A percentile compares a stretch with the other conserved stretches of the same genome.
Evolutionary conservation across 1,284 basidiomycete genomes (phyloP).

Genomic region (Apiotrichum veenhuisii): DNA sequence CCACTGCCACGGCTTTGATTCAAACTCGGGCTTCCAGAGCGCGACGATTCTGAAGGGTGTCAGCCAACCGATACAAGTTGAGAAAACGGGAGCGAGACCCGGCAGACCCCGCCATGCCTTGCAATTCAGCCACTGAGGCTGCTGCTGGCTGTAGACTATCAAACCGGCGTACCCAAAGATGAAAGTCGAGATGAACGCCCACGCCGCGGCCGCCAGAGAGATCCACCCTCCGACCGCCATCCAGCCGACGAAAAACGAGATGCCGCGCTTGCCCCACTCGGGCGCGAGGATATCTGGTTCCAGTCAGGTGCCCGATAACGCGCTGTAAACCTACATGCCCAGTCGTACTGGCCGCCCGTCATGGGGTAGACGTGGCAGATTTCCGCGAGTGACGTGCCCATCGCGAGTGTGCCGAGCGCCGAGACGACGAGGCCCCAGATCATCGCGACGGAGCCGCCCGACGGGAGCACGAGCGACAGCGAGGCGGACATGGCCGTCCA

Average conservation of each 20-base stretch:
- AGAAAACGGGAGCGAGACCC: too few species aligned
- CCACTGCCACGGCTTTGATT: slow-evolving; percentile 19
- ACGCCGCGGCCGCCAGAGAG: slow-evolving; percentile 23
- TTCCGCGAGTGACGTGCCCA: slow-evolving; percentile 20
- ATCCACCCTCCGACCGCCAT: slow-evolving; percentile 24
- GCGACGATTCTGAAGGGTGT: slow-evolving; percentile 32
- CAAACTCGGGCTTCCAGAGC: slow-evolving; percentile 37
- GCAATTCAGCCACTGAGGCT: too few species aligned
- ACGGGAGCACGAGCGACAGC: slow-evolving; percentile 26
- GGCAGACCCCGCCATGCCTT: too few species aligned
- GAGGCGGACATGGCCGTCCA: slow-evolving; percentile 15
- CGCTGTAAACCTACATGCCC: slow-evolving; percentile 13
- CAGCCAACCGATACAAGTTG: background rate
- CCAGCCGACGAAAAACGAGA: slow-evolving; percentile 30
- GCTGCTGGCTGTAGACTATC: slow-evolving; percentile 10
- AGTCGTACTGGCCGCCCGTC: slow-evolving; percentile 47
- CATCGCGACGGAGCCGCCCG: slow-evolving; percentile 40
- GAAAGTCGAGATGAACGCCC: slow-evolving; percentile 24
- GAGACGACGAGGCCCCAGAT: slow-evolving; percentile 42
- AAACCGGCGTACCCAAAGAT: slow-evolving; percentile 24
- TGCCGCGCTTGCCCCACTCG: slow-evolving; percentile 8
- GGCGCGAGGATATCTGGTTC: slow-evolving; percentile 28
- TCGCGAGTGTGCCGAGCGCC: slow-evolving; percentile 30
- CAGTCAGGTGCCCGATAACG: background rate
- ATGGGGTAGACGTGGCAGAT: slow-evolving; percentile 15